Percentiles rank a stretch among this genome's conserved stretches.
Conservation (phyloP, 148 eudicot species). For the Polygonum maritimum region DNA sequence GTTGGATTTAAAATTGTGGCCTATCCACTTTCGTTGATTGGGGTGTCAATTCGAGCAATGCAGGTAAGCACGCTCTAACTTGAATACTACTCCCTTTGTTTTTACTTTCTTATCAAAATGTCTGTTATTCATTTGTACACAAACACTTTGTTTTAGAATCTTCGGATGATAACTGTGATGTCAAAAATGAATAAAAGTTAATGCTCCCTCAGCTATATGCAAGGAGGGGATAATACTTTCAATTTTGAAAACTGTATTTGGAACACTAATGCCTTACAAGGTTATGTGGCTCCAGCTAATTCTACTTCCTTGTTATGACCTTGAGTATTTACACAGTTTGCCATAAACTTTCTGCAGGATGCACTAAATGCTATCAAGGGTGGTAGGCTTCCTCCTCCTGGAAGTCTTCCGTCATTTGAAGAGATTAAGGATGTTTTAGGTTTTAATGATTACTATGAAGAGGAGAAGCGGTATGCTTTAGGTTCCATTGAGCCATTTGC, state of each 20-base stretch:
- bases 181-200: not conserved
- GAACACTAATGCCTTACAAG: not conserved
- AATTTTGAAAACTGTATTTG: too few species aligned
- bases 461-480: conserved; percentile 66
- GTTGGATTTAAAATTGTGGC: conserved; percentile 80
- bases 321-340: not conserved
- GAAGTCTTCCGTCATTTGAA: conserved; percentile 90
- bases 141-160: not conserved
- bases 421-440: conserved; percentile 85
- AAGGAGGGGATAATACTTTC: not conserved
- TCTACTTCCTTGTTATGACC: not conserved
- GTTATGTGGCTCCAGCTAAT: not conserved
- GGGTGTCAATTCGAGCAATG: conserved; percentile 87
- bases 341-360: conserved; percentile 44
- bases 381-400: conserved; percentile 81
- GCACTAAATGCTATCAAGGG: conserved; percentile 69
- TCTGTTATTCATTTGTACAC: not conserved
- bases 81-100: not conserved
- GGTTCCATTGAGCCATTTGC: conserved; percentile 24
- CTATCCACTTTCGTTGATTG: conserved; percentile 86
- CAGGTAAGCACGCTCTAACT: conserved; percentile 39
- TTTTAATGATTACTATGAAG: conserved; percentile 76
- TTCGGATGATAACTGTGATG: not conserved
- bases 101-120: not conserved
- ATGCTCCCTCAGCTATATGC: not conserved